Evolutionary conservation across 106 monocot species (phyloP).

Genomic region (Acorus calamus): DNA sequence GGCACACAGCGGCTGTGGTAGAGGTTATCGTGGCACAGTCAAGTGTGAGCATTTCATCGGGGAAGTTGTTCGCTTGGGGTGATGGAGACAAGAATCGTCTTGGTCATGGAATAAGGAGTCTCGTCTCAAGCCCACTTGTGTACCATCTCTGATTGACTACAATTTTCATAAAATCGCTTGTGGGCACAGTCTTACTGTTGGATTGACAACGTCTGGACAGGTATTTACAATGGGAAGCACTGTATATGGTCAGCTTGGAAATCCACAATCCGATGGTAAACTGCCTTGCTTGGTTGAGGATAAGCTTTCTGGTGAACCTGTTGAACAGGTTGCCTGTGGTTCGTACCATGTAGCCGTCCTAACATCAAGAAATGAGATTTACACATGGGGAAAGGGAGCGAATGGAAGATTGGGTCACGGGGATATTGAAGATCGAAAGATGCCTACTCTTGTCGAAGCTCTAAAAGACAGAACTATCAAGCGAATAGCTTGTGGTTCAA

Average conservation of each 20-base stretch:
- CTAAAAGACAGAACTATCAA: constrained; percentile 86
- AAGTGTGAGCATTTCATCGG: constrained; percentile 54
- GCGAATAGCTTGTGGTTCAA: constrained; percentile 76
- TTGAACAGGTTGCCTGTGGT: constrained; percentile 78
- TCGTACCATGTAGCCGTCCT: constrained; percentile 83
- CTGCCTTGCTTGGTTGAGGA: constrained; percentile 77
- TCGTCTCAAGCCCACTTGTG: constrained; percentile 77
- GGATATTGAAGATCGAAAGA: constrained; percentile 80
- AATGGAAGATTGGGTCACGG: constrained; percentile 97
- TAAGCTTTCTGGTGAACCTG: constrained; percentile 50
- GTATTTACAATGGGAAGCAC: constrained; percentile 79
- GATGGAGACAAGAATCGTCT: constrained; percentile 94
- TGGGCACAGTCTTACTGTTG: constrained; percentile 81
- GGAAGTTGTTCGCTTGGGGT: constrained; percentile 95
- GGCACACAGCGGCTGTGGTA: constrained; percentile 90
- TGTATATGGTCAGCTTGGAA: constrained; percentile 97
- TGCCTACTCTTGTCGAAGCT: constrained; percentile 77
- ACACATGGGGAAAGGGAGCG: constrained; percentile 94
- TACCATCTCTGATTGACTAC: constrained; percentile 84
- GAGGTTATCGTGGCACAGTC: constrained; percentile 88
- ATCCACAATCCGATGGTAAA: constrained; percentile 76
- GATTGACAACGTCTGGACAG: constrained; percentile 73
- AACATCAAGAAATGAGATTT: constrained; percentile 66
- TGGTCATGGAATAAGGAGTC: constrained; percentile 81
- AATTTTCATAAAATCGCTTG: constrained; percentile 89